Evolutionary conservation across 2,329 filamentous ascomycete species (phyloP).

Genomic region (Diaporthe citriasiana): DNA sequence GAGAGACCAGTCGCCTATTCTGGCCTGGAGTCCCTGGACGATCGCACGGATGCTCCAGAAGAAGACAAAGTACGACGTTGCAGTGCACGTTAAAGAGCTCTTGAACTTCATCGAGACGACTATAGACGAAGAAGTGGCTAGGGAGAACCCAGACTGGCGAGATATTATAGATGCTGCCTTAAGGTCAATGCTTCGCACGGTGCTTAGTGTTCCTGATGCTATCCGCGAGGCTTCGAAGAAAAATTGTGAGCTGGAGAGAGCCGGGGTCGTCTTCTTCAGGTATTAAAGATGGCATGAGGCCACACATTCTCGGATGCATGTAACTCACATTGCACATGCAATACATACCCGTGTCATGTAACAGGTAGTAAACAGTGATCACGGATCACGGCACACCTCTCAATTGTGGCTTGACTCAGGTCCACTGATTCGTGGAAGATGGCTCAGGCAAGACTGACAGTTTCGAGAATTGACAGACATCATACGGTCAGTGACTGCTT

Average conservation of each 20-base stretch:
- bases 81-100: conserved; percentile 39
- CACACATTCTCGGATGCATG: not conserved
- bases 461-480: conserved; percentile 9
- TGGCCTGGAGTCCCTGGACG: conserved; percentile 45
- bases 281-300: conserved; percentile 30
- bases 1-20: conserved; percentile 41
- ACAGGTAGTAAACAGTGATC: conserved; percentile 15
- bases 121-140: conserved; percentile 40
- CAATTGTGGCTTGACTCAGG: conserved; percentile 21
- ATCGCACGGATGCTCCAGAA: conserved; percentile 43
- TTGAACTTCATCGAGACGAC: conserved; percentile 40
- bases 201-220: conserved; percentile 41
- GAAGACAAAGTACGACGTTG: conserved; percentile 36
- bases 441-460: not conserved
- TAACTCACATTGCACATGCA: not conserved
- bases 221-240: conserved; percentile 41
- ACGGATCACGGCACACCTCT: conserved; percentile 20
- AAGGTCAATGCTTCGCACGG: conserved; percentile 39
- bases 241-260: conserved; percentile 43
- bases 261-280: conserved; percentile 42
- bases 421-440: conserved; percentile 11
- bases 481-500: not conserved
- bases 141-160: conserved; percentile 38
- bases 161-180: conserved; percentile 35
- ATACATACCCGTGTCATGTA: conserved; percentile 14